Evolutionary conservation across 305 asterid species (phyloP).

Genomic region (Fraxinus dipetala): DNA sequence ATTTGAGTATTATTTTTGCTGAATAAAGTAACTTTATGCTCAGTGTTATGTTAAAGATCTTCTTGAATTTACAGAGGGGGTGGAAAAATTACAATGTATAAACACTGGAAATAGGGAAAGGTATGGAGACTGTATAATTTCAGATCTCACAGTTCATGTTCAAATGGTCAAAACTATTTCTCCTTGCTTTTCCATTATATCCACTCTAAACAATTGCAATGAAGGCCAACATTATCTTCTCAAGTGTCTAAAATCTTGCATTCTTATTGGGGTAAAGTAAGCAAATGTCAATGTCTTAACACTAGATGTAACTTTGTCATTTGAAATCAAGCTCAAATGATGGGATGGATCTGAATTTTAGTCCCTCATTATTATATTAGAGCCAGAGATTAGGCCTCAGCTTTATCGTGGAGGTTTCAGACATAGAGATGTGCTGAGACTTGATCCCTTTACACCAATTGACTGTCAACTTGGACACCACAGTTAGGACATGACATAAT

Average conservation of each 20-base stretch:
- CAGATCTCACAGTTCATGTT: not conserved
- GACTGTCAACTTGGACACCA: constrained; percentile 7
- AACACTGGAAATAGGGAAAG: not conserved
- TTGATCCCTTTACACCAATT: constrained; percentile 5
- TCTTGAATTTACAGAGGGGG: not conserved
- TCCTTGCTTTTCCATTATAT: not conserved
- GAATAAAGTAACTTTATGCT: not conserved
- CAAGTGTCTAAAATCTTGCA: not conserved
- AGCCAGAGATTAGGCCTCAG: not conserved
- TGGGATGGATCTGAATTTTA: not conserved
- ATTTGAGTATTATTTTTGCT: not conserved
- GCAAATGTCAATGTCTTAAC: not conserved
- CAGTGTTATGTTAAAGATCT: not conserved
- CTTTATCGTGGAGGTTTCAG: not conserved
- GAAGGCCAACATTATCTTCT: not conserved
- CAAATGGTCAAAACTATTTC: not conserved
- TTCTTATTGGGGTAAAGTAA: not conserved
- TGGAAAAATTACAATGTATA: not conserved
- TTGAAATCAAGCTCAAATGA: not conserved
- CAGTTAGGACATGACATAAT: not conserved
- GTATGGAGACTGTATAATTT: not conserved
- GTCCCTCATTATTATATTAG: not conserved
- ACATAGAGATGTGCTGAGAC: not conserved
- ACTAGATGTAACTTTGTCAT: not conserved
- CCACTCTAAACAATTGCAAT: not conserved